Percentiles rank a stretch among this genome's conserved stretches.
Conservation (phyloP, 2,329 filamentous ascomycete species). For the Colletotrichum melonis region DNA sequence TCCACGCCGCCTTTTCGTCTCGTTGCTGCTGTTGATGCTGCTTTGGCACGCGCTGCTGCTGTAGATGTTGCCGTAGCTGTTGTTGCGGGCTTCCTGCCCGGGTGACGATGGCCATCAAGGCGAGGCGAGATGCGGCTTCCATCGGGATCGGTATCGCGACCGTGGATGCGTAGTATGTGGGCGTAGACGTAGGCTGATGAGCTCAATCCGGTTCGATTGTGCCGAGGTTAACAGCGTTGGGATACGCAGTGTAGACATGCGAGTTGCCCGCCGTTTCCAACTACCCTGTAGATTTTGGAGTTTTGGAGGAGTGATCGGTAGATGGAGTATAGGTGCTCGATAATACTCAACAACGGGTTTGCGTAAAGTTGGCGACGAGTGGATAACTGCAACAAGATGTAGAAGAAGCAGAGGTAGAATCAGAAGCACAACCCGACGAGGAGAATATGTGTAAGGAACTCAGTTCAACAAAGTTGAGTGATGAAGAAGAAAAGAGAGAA, state of each 20-base stretch:
- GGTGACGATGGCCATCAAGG: conserved; percentile 10
- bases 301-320: neutral
- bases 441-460: neutral
- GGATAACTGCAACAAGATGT: neutral
- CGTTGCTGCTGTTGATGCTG: neutral
- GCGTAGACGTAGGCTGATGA: neutral
- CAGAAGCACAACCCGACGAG: neutral
- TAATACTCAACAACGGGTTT: neutral
- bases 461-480: neutral
- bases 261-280: neutral
- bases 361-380: neutral
- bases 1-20: conserved; percentile 22
- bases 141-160: neutral
- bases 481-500: too few relatives aligned
- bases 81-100: neutral
- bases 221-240: neutral
- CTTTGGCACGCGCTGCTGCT: neutral
- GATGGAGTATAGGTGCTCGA: too few relatives aligned
- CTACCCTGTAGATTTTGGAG: neutral
- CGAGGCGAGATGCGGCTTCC: conserved; percentile 16
- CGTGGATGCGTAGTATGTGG: neutral
- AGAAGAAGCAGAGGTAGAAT: neutral
- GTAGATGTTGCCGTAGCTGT: neutral
- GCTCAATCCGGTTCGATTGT: neutral
- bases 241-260: neutral